phyloP scores from a whole-genome alignment of 2,329 filamentous ascomycete genomes.

The Microsporum canis region DNA sequence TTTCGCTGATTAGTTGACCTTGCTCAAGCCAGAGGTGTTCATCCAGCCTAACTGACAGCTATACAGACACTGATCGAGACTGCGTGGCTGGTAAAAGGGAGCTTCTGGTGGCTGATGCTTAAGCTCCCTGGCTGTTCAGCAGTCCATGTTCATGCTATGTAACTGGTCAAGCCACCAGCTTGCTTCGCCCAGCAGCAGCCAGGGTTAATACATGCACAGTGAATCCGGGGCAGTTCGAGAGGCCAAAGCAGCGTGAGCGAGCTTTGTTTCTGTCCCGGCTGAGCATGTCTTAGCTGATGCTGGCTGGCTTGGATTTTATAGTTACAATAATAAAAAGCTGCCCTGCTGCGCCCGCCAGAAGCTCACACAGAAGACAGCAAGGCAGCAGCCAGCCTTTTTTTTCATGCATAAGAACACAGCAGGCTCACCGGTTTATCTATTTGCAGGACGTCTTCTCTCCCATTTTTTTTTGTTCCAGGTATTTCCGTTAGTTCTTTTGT shows the following conservation, averaged over 20 bases:
- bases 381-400: neutral
- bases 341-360: neutral
- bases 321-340: neutral
- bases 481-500: neutral
- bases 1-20: too few relatives aligned
- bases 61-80: too few relatives aligned
- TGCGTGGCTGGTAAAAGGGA: too few relatives aligned
- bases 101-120: neutral
- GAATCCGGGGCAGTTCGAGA: neutral
- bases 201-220: neutral
- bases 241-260: neutral
- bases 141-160: too few relatives aligned
- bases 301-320: neutral
- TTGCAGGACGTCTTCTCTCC: neutral
- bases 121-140: neutral
- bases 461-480: neutral
- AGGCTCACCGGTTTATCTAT: neutral
- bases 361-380: neutral
- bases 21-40: too few relatives aligned
- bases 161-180: neutral
- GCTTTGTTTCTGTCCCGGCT: neutral
- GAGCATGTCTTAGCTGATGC: neutral
- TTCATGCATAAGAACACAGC: neutral
- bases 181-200: neutral
- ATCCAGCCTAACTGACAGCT: too few relatives aligned